Base-by-base conservation (phyloP, 768 basidiomycete genomes). In the Calocera cornea region DNA sequence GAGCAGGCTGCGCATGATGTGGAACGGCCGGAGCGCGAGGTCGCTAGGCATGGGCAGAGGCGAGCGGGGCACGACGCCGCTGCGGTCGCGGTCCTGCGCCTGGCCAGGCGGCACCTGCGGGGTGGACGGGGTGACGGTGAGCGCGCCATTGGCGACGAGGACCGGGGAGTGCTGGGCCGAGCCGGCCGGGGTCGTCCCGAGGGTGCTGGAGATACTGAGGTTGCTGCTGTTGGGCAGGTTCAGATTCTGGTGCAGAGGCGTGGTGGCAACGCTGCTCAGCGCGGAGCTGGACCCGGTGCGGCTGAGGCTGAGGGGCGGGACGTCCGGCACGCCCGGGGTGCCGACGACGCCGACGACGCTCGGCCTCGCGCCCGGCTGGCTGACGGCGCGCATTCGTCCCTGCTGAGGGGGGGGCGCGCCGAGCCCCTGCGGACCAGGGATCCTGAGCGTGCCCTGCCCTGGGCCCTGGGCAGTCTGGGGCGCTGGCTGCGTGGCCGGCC, bases 1-100 rank as follows among this genome's bases (percentile, higher is more conserved):
- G 68, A 86, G 82, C 40, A 95, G 79, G 27, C 91, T 82, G 69
- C 81, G 80, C 92, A 95, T 94, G 83, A 95, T 83, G 75, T 93
- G 88, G 74, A 94, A 95, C 11, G 93, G 93, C 72, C 92, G 88
- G 47, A 90, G 82, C 64, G 90, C 79, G 27, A 87, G 81, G 71
- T 92, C 89, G 3, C 79, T 78, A 5, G 91, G 92, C 27, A 88
- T 85, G 5, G 91, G 92, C 40, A 91, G 80, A 1, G 90, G 89
- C 1, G 91, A 92, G 49, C 81, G 82, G 5, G 91, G 92, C 1
- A 88, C 88, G 14, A 47, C 5, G 8, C 8, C 44, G 19, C 22
- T 27, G 27, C 54, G 54, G 8, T 60, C 54, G 5, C 14, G 49
- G 8, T 2, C 31, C 16, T 29, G 24, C 24, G 31, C 14, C 49